Conservation (phyloP, 768 basidiomycete species). For the Saitozyma podzolica region DNA sequence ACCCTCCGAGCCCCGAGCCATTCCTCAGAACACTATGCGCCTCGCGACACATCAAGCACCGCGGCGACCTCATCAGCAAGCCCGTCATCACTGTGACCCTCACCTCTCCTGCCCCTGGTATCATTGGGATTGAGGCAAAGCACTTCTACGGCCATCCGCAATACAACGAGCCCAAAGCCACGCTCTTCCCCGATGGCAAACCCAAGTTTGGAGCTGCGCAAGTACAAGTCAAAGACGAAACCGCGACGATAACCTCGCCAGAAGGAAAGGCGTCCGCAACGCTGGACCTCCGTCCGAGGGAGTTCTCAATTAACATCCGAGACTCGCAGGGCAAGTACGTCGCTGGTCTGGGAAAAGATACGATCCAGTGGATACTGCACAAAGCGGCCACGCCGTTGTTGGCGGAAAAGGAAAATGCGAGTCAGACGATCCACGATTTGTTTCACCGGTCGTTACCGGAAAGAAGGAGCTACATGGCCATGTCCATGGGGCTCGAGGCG, state of each 20-base stretch:
- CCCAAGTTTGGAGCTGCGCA: no score
- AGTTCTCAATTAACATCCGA: not conserved
- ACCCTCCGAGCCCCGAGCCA: not conserved
- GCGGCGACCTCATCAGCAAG: conserved; percentile 9
- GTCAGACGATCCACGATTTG: conserved; percentile 12
- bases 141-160: conserved; percentile 1
- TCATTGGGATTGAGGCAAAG: not conserved
- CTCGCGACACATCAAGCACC: conserved; percentile 1
- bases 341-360: conserved; percentile 4
- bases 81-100: conserved; percentile 1
- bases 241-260: no score
- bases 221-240: no score
- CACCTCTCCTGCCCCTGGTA: conserved; percentile 2
- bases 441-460: conserved; percentile 2
- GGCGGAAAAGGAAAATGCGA: not conserved
- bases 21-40: not conserved
- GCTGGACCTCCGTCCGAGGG: not conserved
- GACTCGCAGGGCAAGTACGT: not conserved
- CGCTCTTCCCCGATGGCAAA: not conserved
- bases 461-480: conserved; percentile 9
- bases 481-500: not conserved
- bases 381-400: conserved; percentile 1
- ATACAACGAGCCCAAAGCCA: not conserved
- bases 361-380: conserved; percentile 10
- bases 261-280: conserved; percentile 2